Evolutionary conservation across 2,329 filamentous ascomycete genomes (phyloP), one percentile per base, ranked within the genome.

Genomic region (Botrytis tulipae): DNA sequence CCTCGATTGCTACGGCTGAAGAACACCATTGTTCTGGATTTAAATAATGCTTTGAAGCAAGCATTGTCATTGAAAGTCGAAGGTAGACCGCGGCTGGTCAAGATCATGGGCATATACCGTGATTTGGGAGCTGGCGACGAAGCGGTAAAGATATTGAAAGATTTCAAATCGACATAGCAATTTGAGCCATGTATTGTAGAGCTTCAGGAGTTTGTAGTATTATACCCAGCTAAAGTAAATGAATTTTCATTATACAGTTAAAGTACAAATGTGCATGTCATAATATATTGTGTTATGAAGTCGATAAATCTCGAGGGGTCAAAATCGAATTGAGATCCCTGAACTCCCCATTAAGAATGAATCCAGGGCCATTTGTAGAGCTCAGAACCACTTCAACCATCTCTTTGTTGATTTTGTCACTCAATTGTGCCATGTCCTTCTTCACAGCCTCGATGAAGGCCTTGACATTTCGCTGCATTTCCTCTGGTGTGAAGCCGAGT

Each of bases 281-380:
- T 63, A 35, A 35, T 46, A 37, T 68, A 1, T 59, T 40, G 48
- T 57, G 37, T 81, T 81, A 81, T 73, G 85, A 84, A 35, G 84
- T 85, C 70, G 85, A 83, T 78, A 91, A 79, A 75, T 88, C 83
- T 63, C 84, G 85, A 40, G 87, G 84, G 62, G 85, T 84, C 66
- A 92, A 82, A 68, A 83, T 84, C 75, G 89, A 89, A 74, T 89
- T 86, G 7, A 87, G 85, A 71, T 91, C 86, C 79, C 84, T 89
- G 82, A 96, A 92, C 72, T 92, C 89, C 73, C 95, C 95, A 81
- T 89, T 97, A 82, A 99, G 84, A 81, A 91, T 94, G 85, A 99
- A 90, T 0, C 94, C 95, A 1, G 96, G 95, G 2, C 92, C 91
- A 80, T 96, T 87, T 10, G 95, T 97, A 20, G 94, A 94, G 85